A percentile compares a stretch with the other conserved stretches of the same genome.
phyloP scores from a whole-genome alignment of 2,329 filamentous ascomycete species.

The Fusarium veterinarium region DNA sequence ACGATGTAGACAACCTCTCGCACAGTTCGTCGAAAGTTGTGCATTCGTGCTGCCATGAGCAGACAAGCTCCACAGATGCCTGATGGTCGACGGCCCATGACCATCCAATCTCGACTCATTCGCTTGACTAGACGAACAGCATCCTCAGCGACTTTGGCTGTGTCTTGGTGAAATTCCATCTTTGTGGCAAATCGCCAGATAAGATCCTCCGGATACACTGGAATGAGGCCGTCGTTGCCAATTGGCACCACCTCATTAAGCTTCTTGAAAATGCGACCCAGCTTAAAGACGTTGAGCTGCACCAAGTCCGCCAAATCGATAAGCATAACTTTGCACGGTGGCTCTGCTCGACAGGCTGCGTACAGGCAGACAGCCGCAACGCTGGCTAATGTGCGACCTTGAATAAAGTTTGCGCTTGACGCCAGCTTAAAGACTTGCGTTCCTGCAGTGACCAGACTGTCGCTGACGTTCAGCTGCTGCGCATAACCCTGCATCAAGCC shows the following conservation, averaged over 20 bases:
- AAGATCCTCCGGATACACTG: slow-evolving; percentile 87
- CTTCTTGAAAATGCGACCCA: slow-evolving; percentile 90
- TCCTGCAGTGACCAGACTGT: slow-evolving; percentile 72
- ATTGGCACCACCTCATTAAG: slow-evolving; percentile 78
- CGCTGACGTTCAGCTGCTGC: slow-evolving; percentile 68
- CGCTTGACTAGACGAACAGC: slow-evolving; percentile 88
- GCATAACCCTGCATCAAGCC: slow-evolving; percentile 72
- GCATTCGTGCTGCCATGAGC: slow-evolving; percentile 95
- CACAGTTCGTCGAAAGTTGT: slow-evolving; percentile 94
- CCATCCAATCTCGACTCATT: slow-evolving; percentile 98
- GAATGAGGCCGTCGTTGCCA: slow-evolving; percentile 72
- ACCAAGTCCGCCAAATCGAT: slow-evolving; percentile 92
- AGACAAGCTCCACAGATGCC: slow-evolving; percentile 95
- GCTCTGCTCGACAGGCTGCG: slow-evolving; percentile 82
- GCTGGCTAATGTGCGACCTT: slow-evolving; percentile 85
- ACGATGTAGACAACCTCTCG: slow-evolving; percentile 98
- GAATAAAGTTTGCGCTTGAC: slow-evolving; percentile 80
- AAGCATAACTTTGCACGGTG: slow-evolving; percentile 86
- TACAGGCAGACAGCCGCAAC: slow-evolving; percentile 94
- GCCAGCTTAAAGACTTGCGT: slow-evolving; percentile 82
- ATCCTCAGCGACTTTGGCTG: slow-evolving; percentile 86
- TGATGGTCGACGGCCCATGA: slow-evolving; percentile 90
- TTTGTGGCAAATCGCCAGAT: slow-evolving; percentile 92
- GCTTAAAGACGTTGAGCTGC: slow-evolving; percentile 88
- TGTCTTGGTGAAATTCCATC: slow-evolving; percentile 87